Evolutionary conservation across 2,329 filamentous ascomycete species (phyloP), one percentile per base, ranked within the genome.

Genomic region (Bipolaris oryzae): DNA sequence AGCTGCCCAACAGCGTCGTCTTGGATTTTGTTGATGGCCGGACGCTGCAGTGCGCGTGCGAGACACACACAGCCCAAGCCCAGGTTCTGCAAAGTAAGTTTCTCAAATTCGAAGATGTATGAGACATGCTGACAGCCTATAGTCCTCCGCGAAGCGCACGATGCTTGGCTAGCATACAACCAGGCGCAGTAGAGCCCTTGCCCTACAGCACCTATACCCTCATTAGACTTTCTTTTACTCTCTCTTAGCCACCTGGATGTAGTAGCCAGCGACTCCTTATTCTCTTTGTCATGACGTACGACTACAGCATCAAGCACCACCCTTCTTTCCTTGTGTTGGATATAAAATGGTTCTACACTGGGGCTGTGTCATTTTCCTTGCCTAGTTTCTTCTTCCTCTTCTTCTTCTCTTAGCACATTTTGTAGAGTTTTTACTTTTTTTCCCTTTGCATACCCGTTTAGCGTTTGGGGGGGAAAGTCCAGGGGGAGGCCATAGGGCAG

Each of bases 1-100:
- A 99, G 79, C 82, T 99, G 50, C 92, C 94, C 2, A 91, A 97
- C 78, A 97, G 92, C 48, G 84, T 89, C 35, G 73, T 88, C 25
- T 78, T 89, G 33, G 85, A 88, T 64, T 85, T 89, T 58, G 72
- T 81, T 21, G 84, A 88, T 63, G 86, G 86, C 20, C 82, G 83
- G 35, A 85, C 84, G 7, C 76, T 89, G 50, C 87, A 89, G 70
- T 85, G 84, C 69, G 86, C 87, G 38, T 77, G 75, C 46, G 73
- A 76, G 61, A 74, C 72, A 33, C 66, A 68, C 51, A 61, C 61
- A 5, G 69, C 66, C 23, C 75, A 77, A 62, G 65, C 65, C 13
- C 68, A 72, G 43, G 74, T 77, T 46, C 61, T 77, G 59, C 72
- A 74, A 57, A 70, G 74, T 75, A 66, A 57, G 71, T 66, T 13